Evolutionary conservation across 306 rosid species (phyloP).

Genomic region (Cotoneaster glaucophyllus): DNA sequence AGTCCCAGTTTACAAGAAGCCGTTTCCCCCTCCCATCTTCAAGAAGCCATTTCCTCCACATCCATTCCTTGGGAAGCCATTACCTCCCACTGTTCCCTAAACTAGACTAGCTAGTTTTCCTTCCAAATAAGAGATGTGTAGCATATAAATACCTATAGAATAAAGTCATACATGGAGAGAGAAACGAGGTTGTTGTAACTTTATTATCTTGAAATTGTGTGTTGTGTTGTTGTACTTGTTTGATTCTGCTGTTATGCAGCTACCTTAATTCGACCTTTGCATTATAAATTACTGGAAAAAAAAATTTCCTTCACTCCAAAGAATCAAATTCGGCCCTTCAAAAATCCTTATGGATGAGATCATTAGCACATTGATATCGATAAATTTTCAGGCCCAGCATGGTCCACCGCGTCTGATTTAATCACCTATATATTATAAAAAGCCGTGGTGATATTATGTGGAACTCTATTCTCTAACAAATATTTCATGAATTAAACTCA

Average conservation of each 20-base stretch:
- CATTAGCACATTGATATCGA: background rate
- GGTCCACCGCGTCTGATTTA: no score
- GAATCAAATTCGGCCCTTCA: background rate
- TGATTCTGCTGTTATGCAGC: background rate
- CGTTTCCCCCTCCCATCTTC: background rate
- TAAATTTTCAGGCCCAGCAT: no score
- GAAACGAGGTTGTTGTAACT: background rate
- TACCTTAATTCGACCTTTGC: background rate
- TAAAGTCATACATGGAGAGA: background rate
- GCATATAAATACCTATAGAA: background rate
- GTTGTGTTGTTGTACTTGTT: background rate
- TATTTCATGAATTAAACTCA: no score
- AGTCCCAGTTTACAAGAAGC: constrained; percentile 5
- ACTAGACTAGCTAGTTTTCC: background rate
- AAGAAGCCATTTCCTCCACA: constrained; percentile 6
- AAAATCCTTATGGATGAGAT: background rate
- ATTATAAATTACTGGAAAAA: background rate
- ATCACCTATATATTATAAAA: no score
- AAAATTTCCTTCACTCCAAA: background rate
- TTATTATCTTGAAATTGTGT: background rate
- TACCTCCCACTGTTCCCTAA: constrained; percentile 1
- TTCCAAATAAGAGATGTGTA: background rate
- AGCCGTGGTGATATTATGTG: no score
- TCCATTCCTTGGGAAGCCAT: constrained; percentile 1
- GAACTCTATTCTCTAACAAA: no score